Evolutionary conservation across 140 eudicot species (phyloP).

Genomic region (Stevia rebaudiana): DNA sequence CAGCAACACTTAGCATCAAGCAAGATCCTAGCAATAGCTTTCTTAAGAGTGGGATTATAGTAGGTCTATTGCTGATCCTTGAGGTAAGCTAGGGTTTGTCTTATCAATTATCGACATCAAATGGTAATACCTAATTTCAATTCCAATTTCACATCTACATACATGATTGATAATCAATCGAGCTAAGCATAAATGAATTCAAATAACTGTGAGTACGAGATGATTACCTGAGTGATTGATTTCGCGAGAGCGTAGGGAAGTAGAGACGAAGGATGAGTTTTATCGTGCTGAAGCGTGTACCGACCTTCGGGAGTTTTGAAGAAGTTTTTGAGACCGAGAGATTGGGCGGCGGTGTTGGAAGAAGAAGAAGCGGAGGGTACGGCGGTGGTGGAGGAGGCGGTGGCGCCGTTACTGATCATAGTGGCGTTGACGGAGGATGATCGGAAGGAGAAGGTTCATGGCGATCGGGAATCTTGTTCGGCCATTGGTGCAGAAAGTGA

Average conservation of each 20-base stretch:
- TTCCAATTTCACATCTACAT: conserved; percentile 3
- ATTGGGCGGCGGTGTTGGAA: conserved; percentile 30
- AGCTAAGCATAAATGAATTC: not conserved
- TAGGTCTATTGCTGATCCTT: not conserved
- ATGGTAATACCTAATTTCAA: conserved; percentile 6
- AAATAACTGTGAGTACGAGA: not conserved
- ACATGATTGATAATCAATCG: not conserved
- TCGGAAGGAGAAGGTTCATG: conserved; percentile 30
- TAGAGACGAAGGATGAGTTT: conserved; percentile 66
- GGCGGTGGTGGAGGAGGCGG: conserved; percentile 14
- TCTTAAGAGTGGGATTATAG: no score
- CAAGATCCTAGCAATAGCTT: conserved; percentile 4
- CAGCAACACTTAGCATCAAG: conserved; percentile 1
- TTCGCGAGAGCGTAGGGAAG: conserved; percentile 79
- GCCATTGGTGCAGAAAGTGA: conserved; percentile 6
- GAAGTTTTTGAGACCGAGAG: conserved; percentile 45
- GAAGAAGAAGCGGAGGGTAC: conserved; percentile 4
- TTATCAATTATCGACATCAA: not conserved
- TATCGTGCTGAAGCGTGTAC: conserved; percentile 67
- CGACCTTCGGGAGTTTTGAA: conserved; percentile 92
- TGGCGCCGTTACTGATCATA: conserved; percentile 33
- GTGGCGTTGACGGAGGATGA: conserved; percentile 21
- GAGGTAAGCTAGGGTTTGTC: conserved; percentile 1
- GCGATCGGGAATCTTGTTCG: conserved; percentile 7
- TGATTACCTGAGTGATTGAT: conserved; percentile 69